Evolutionary conservation across 2,329 filamentous ascomycete genomes (phyloP).

Genomic region (Verticillium nonalfalfae): DNA sequence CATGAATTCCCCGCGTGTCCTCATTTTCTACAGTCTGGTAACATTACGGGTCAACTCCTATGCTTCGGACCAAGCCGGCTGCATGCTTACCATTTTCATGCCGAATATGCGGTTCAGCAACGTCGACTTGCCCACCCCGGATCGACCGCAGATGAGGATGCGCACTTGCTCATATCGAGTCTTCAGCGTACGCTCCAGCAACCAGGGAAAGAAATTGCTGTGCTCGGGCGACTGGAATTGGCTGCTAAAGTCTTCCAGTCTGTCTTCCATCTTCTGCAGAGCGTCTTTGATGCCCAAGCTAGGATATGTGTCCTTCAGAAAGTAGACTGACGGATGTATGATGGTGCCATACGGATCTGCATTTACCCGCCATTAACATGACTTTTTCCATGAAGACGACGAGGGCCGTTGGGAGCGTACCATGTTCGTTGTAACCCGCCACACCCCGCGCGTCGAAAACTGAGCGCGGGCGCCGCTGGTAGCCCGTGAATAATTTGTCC

Average conservation of each 20-base stretch:
- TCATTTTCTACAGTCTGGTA: constrained; percentile 15
- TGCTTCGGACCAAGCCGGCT: background rate
- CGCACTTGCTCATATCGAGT: constrained; percentile 1
- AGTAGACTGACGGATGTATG: constrained; percentile 8
- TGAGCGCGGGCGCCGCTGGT: background rate
- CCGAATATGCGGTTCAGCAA: constrained; percentile 20
- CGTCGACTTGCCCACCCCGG: constrained; percentile 19
- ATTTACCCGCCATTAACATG: background rate
- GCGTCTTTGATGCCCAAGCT: constrained; percentile 1
- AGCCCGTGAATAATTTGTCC: background rate
- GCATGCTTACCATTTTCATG: constrained; percentile 7
- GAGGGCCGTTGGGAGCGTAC: background rate
- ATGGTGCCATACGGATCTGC: constrained; percentile 4
- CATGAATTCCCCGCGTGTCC: constrained; percentile 16
- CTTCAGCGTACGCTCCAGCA: background rate
- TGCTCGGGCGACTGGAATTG: background rate
- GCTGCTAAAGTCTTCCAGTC: background rate
- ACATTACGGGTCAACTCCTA: background rate
- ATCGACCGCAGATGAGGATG: constrained; percentile 18
- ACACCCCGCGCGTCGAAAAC: background rate
- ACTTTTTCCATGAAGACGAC: background rate
- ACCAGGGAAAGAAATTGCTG: background rate
- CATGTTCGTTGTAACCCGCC: background rate
- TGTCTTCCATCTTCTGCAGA: background rate
- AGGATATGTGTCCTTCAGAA: constrained; percentile 6